phyloP scores from a whole-genome alignment of 2,329 filamentous ascomycete species.

The Penicillium hordei region DNA sequence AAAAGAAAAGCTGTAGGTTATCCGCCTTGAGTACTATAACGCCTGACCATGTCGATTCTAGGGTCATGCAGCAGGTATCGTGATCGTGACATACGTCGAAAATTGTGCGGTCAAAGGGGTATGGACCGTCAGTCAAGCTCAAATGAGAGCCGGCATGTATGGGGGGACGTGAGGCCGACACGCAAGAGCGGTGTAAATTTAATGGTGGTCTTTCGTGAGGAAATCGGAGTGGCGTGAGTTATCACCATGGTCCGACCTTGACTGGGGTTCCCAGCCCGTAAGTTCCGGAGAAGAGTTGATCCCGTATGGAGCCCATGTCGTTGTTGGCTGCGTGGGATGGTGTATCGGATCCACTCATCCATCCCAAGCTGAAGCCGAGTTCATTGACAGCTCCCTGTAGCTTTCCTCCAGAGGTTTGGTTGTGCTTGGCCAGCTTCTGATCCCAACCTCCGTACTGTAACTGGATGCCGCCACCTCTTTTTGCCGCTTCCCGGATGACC shows the following conservation, averaged over 20 bases:
- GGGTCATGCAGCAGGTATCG: constrained; percentile 46
- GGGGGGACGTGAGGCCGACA: constrained; percentile 14
- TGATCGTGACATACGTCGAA: constrained; percentile 45
- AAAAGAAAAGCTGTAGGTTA: constrained; percentile 20
- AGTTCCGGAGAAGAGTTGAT: constrained; percentile 57
- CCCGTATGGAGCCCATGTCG: constrained; percentile 52
- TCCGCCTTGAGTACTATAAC: constrained; percentile 38
- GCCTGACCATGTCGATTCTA: constrained; percentile 38
- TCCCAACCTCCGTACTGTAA: constrained; percentile 92
- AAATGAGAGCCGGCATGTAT: constrained; percentile 13
- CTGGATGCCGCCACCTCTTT: constrained; percentile 85
- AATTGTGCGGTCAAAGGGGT: constrained; percentile 30
- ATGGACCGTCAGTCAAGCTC: constrained; percentile 21
- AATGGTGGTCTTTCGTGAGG: constrained; percentile 6
- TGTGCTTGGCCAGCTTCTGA: constrained; percentile 80
- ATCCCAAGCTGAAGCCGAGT: constrained; percentile 71
- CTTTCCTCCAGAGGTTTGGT: constrained; percentile 79
- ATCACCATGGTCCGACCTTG: constrained; percentile 58
- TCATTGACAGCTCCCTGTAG: constrained; percentile 77
- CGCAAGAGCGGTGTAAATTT: constrained; percentile 11
- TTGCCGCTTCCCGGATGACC: constrained; percentile 86
- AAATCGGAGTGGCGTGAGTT: constrained; percentile 8
- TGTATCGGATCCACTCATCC: constrained; percentile 61
- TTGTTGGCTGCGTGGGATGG: constrained; percentile 33
- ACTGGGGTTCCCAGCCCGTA: constrained; percentile 56